phyloP scores from a whole-genome alignment of 2,329 filamentous ascomycete species.

The Diaporthe eres region DNA sequence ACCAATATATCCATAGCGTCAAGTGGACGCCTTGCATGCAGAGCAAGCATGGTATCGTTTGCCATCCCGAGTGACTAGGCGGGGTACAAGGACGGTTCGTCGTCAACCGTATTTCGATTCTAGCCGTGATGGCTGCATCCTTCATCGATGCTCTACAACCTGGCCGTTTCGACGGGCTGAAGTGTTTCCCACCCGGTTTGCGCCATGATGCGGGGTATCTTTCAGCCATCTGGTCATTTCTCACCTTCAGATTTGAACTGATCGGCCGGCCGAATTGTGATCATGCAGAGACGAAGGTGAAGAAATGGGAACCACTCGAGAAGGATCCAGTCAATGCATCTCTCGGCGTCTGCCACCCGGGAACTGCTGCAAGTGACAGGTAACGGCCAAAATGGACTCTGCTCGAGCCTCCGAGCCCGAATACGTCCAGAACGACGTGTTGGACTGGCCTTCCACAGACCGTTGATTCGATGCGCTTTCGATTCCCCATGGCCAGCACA shows the following conservation, averaged over 20 bases:
- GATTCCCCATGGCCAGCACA: not conserved
- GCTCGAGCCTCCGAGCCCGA: not conserved
- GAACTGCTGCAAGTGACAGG: not conserved
- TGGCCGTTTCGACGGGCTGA: not conserved
- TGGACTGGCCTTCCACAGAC: not conserved
- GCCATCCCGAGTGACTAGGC: not conserved
- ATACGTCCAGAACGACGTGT: not conserved
- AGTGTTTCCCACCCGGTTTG: not conserved
- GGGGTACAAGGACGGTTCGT: not conserved
- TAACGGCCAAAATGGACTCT: not conserved
- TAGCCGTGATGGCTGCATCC: not conserved
- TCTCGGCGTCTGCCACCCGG: not conserved
- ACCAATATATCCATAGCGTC: not conserved
- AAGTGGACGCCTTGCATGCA: not conserved
- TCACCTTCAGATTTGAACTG: not conserved
- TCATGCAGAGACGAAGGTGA: not conserved
- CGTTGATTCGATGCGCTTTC: not conserved
- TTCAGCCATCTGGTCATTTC: not conserved
- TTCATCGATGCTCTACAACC: not conserved
- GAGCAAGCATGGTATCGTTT: not conserved
- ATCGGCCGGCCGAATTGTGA: not conserved
- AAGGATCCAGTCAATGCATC: not conserved
- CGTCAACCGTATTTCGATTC: not conserved
- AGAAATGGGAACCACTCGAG: not conserved
- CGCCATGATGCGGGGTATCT: not conserved